These are phyloP conservation scores for Boletus pseudo-olivaceus DNA, from an alignment of 768 basidiomycete genomes.

Conservation along the genomic window DNA sequence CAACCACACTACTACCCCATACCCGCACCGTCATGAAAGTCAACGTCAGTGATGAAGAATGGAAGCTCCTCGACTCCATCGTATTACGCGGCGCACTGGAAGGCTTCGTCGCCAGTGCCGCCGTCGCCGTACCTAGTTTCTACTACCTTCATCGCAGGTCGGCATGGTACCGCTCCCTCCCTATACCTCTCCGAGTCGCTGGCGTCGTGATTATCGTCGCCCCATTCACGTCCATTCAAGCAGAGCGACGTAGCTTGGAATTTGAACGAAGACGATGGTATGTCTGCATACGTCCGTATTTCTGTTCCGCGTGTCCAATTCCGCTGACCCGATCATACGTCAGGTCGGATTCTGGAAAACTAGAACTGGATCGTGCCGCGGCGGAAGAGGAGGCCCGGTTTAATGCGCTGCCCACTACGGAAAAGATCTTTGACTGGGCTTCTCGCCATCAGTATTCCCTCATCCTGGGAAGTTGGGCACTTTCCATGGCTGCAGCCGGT, in stretches of 20 bases:
- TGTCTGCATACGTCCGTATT: constrained; percentile 11
- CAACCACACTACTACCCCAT: neutral
- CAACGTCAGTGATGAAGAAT: constrained; percentile 41
- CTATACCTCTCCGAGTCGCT: constrained; percentile 64
- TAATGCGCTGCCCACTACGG: constrained; percentile 42
- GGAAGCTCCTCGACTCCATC: constrained; percentile 50
- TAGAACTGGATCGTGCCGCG: constrained; percentile 50
- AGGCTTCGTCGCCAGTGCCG: constrained; percentile 45
- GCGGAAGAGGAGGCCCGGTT: constrained; percentile 40
- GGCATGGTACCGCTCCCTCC: constrained; percentile 61
- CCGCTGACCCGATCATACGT: neutral
- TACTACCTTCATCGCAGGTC: constrained; percentile 49
- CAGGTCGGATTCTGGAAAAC: constrained; percentile 42
- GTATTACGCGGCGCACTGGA: constrained; percentile 62
- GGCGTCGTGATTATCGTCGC: constrained; percentile 65
- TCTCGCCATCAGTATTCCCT: constrained; percentile 65
- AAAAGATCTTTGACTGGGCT: constrained; percentile 64
- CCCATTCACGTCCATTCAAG: constrained; percentile 67
- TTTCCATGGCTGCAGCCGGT: constrained; percentile 61
- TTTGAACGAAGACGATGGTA: constrained; percentile 66
- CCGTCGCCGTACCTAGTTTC: constrained; percentile 49
- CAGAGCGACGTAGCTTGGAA: constrained; percentile 63
- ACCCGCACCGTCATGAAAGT: constrained; percentile 26
- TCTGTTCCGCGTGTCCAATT: neutral
- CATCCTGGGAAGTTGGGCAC: constrained; percentile 74